Evolutionary conservation across 257 asterid species (phyloP), one percentile per base, ranked within the genome.

Genomic region (Craterostigma plantagineum): DNA sequence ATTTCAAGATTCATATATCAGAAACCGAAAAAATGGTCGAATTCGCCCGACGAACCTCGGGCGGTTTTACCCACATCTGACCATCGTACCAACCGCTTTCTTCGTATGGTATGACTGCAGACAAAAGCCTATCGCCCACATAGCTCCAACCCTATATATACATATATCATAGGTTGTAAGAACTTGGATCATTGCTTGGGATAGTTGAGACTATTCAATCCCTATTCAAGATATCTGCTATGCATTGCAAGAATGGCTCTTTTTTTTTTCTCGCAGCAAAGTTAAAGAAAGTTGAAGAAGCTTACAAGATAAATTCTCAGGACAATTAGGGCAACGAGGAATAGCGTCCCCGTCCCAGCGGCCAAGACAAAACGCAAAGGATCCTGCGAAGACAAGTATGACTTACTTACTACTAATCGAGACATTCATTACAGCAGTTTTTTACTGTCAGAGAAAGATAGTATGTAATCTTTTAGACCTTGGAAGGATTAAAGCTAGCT

Each of bases 61-160:
- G 96, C 54, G 94, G 96, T 57, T 81, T 76, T 34, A 81, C 96
- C 94, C 96, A 81, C 91, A 86, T 78, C 62, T 81, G 96, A 12
- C 94, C 92, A 50, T 81, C 94, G 13, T 81, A 81, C 94, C 96
- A 77, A 48, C 94, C 96, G 12, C 64, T 86, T 65, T 81, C 92
- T 73, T 86, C 94, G 38, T 86, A 75, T 8, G 94, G 94, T 57
- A 81, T 58, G 49, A 81, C 94, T 8, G 94, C 94, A 4, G 94
- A 75, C 42, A 81, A 68, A 58, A 81, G 94, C 55, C 94, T 65
- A 13, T 84, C 92, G 0, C 96, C 92, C 27, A 77, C 92, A 55
- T 81, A 86, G 65, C 94, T 86, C 92, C 92, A 77, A 45, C 92
- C 96, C 94, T 85, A 63, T 50, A 16, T 36, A 12, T 36, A 43